phyloP scores from a whole-genome alignment of 2,329 filamentous ascomycete species.

The Fusarium stilboides region DNA sequence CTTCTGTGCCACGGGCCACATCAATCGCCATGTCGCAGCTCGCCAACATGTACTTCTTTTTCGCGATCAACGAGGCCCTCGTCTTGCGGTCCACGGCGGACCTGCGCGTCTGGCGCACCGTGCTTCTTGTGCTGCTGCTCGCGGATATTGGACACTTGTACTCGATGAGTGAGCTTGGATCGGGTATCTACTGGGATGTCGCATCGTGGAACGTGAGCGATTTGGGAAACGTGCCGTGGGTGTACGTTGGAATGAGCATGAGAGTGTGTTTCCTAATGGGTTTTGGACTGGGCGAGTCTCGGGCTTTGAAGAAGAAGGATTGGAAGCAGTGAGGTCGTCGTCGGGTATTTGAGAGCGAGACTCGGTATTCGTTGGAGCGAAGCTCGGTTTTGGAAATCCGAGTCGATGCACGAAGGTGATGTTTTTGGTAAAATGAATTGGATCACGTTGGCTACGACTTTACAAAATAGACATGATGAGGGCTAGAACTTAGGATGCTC shows the following conservation, averaged over 20 bases:
- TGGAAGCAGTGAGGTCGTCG: constrained; percentile 34
- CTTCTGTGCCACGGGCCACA: constrained; percentile 69
- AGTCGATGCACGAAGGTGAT: constrained; percentile 11
- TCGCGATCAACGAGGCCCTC: constrained; percentile 82
- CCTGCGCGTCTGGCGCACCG: constrained; percentile 77
- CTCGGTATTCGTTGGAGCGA: constrained; percentile 18
- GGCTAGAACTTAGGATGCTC: constrained; percentile 11
- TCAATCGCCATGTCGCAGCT: constrained; percentile 81
- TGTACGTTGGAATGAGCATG: constrained; percentile 76
- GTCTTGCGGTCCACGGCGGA: constrained; percentile 80
- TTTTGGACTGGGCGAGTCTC: constrained; percentile 63
- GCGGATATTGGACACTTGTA: constrained; percentile 85
- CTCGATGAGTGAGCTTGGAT: constrained; percentile 72
- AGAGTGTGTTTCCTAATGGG: constrained; percentile 72
- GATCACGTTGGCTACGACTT: constrained; percentile 16
- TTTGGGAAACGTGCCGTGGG: constrained; percentile 78
- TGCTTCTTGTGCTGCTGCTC: constrained; percentile 77
- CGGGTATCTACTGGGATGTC: constrained; percentile 74
- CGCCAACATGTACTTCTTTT: constrained; percentile 83
- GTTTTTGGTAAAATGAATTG: constrained; percentile 2
- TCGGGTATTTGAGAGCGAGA: constrained; percentile 10
- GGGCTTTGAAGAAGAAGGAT: constrained; percentile 46
- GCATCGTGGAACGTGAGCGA: constrained; percentile 76
- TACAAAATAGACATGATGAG: constrained; percentile 19
- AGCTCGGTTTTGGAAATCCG: constrained; percentile 41